These are phyloP conservation scores for Pythium biforme DNA, from an alignment of 352 stramenopile genomes.

Conservation along the genomic window DNA sequence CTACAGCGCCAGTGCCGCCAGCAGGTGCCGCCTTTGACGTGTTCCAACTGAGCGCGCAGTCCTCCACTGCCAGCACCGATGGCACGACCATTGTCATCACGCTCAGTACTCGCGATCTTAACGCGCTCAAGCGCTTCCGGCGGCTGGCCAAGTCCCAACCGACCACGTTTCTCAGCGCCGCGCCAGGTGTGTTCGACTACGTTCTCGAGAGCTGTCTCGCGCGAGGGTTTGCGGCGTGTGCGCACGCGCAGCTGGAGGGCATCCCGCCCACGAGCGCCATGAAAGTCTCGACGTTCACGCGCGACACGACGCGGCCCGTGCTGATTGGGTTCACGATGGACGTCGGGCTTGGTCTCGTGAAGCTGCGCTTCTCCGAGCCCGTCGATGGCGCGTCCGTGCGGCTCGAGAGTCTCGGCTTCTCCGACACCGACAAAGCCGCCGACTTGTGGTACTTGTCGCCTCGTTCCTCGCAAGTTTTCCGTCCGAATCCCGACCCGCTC, in stretches of 20 bases:
- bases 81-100: constrained; percentile 40
- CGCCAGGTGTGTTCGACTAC: constrained; percentile 45
- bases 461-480: constrained; percentile 40
- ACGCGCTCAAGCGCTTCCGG: constrained; percentile 41
- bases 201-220: constrained; percentile 44
- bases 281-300: constrained; percentile 37
- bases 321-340: constrained; percentile 66
- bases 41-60: constrained; percentile 22
- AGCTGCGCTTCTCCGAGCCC: constrained; percentile 68
- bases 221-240: constrained; percentile 32
- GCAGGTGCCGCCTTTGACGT: neutral
- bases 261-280: constrained; percentile 26
- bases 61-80: constrained; percentile 44
- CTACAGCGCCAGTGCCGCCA: neutral
- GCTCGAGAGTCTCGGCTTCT: constrained; percentile 42
- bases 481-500: constrained; percentile 46
- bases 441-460: constrained; percentile 43
- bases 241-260: constrained; percentile 21
- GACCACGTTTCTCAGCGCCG: constrained; percentile 35
- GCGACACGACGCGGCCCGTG: constrained; percentile 40
- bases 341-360: constrained; percentile 46
- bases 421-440: constrained; percentile 33
- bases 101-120: constrained; percentile 43
- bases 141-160: constrained; percentile 29
- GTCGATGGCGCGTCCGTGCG: constrained; percentile 40